Evolutionary conservation across 495 filamentous ascomycete genomes (phyloP).

Genomic region (Hypoxylon fuscum): DNA sequence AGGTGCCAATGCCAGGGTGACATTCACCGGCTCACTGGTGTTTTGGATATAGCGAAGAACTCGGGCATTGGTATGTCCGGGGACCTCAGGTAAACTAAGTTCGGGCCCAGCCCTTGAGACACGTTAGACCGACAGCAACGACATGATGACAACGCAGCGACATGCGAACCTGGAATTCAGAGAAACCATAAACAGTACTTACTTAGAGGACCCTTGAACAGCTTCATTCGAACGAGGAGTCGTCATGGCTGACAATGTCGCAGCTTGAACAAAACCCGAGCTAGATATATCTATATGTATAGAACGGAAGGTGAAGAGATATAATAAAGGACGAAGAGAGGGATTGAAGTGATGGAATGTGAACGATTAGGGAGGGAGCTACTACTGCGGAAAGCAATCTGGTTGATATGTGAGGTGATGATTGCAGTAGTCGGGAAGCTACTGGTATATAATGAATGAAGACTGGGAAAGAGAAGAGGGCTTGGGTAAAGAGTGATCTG

Average conservation of each 20-base stretch:
- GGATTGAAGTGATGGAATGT: too few species aligned
- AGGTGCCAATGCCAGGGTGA: not conserved
- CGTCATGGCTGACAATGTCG: not conserved
- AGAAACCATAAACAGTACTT: not conserved
- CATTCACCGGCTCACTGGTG: not conserved
- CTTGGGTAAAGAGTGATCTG: too few species aligned
- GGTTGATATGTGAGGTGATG: too few species aligned
- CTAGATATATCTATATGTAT: too few species aligned
- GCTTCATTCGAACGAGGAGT: not conserved
- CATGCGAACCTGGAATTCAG: not conserved
- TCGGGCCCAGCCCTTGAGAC: not conserved
- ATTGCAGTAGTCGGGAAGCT: too few species aligned
- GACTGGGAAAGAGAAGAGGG: too few species aligned
- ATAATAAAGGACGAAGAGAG: not conserved
- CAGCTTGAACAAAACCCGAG: not conserved
- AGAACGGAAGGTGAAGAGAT: not conserved
- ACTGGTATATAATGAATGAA: too few species aligned
- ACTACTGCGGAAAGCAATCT: too few species aligned
- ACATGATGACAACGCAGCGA: not conserved
- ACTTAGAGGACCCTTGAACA: not conserved
- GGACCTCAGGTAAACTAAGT: not conserved
- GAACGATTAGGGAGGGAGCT: too few species aligned
- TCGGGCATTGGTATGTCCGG: not conserved
- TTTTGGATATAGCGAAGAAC: not conserved
- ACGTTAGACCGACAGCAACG: not conserved